phyloP scores from a whole-genome alignment of 1,284 basidiomycete genomes.

The Cutaneotrichosporon mucoides region DNA sequence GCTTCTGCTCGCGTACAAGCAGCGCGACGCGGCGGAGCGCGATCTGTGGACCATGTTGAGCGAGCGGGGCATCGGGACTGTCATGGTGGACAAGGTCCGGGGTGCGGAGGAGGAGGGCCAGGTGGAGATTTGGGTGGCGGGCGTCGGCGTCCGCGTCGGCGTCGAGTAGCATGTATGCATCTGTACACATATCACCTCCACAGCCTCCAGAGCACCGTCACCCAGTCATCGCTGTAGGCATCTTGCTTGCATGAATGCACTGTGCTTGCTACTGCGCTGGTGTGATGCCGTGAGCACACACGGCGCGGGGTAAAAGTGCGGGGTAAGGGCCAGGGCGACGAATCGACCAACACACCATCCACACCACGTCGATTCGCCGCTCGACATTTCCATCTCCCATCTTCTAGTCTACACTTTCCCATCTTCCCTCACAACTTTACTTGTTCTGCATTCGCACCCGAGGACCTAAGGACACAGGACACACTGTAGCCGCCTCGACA shows the following conservation, averaged over 20 bases:
- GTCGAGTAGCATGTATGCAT: no score
- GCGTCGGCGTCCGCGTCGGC: background rate
- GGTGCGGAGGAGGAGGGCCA: constrained; percentile 53
- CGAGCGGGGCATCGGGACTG: constrained; percentile 38
- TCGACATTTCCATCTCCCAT: background rate
- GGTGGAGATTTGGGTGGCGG: constrained; percentile 68
- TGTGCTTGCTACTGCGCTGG: background rate
- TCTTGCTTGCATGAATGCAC: no score
- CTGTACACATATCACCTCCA: no score
- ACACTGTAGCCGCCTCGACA: background rate
- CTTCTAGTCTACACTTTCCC: background rate
- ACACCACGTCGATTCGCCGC: constrained; percentile 5
- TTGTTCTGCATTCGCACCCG: background rate
- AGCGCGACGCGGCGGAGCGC: constrained; percentile 68
- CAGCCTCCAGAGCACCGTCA: no score
- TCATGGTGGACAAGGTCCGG: constrained; percentile 56
- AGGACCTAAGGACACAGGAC: background rate
- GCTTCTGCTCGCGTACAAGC: constrained; percentile 73
- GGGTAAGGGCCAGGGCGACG: background rate
- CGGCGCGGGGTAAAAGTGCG: background rate
- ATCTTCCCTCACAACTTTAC: background rate
- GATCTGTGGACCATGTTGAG: constrained; percentile 63
- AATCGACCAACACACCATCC: background rate
- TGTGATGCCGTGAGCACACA: background rate
- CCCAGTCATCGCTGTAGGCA: no score